Evolutionary conservation across 208 protist species (phyloP).

Genomic region (Acanthamoeba royreba): DNA sequence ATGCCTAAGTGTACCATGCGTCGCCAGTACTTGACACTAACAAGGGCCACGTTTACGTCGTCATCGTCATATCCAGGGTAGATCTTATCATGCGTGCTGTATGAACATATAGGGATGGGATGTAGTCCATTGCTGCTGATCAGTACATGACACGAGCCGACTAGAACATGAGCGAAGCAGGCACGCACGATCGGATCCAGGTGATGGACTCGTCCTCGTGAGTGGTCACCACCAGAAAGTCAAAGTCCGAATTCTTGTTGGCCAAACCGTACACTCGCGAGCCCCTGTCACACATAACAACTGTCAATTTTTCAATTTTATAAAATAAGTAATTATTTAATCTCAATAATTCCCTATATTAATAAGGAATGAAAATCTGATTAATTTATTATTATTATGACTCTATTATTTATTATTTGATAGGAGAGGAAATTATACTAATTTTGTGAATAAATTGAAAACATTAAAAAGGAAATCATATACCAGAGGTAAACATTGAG

Average conservation of each 20-base stretch:
- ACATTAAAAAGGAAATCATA: background rate
- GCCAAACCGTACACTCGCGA: background rate
- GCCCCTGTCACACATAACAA: background rate
- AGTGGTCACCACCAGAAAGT: background rate
- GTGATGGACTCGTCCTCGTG: background rate
- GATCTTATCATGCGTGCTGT: background rate
- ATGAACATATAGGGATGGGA: background rate
- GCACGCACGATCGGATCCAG: background rate
- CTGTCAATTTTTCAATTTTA: no score
- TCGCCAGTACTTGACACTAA: background rate
- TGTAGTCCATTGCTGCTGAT: no score
- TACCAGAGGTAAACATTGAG: slow-evolving; percentile 12
- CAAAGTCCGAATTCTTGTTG: background rate
- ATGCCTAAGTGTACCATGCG: background rate
- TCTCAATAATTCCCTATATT: no score
- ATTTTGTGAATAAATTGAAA: background rate
- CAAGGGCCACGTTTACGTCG: background rate
- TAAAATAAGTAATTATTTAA: no score
- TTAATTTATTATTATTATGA: no score
- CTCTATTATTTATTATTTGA: no score
- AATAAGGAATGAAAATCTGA: background rate
- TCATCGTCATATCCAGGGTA: background rate
- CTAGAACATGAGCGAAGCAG: background rate
- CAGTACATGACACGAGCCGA: background rate
- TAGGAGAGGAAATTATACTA: no score